Conservation (phyloP, 177 flowering plant species). For the Vitis hybrid region DNA sequence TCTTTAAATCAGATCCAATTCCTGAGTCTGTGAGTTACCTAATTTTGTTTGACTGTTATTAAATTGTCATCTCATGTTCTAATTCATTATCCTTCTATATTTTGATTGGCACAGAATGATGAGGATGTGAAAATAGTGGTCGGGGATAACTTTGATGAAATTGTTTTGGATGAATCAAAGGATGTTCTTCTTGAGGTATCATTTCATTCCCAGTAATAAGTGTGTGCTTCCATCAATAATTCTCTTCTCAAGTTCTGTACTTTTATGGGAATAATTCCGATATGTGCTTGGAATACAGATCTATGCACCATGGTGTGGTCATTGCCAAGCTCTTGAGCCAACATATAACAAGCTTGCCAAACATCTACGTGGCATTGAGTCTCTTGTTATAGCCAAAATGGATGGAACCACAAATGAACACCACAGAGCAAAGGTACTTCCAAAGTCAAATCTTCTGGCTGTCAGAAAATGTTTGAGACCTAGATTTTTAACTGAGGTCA, state of each 20-base stretch:
- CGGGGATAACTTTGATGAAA: constrained; percentile 88
- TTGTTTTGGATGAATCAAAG: constrained; percentile 94
- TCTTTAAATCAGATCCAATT: constrained; percentile 91
- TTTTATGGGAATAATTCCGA: background rate
- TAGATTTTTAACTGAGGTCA: background rate
- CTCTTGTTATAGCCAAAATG: constrained; percentile 92
- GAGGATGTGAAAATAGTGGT: constrained; percentile 90
- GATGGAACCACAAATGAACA: constrained; percentile 98
- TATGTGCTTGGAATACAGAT: constrained; percentile 43
- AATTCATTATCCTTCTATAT: background rate
- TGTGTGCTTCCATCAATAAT: background rate
- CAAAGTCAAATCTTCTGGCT: background rate
- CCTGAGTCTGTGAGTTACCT: constrained; percentile 70
- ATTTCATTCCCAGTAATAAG: background rate
- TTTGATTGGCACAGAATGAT: constrained; percentile 57
- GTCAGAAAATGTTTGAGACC: too few species aligned
- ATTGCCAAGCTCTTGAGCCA: constrained; percentile 94
- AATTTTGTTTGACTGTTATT: background rate
- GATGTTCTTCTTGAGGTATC: constrained; percentile 98
- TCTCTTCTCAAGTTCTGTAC: background rate
- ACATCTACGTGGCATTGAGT: constrained; percentile 75
- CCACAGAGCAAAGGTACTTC: constrained; percentile 81
- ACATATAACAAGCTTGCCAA: constrained; percentile 90
- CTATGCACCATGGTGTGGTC: constrained; percentile 99
- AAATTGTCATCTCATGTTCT: constrained; percentile 1